phyloP scores from a whole-genome alignment of 2,329 filamentous ascomycete genomes.

The Botrytis sinoallii region DNA sequence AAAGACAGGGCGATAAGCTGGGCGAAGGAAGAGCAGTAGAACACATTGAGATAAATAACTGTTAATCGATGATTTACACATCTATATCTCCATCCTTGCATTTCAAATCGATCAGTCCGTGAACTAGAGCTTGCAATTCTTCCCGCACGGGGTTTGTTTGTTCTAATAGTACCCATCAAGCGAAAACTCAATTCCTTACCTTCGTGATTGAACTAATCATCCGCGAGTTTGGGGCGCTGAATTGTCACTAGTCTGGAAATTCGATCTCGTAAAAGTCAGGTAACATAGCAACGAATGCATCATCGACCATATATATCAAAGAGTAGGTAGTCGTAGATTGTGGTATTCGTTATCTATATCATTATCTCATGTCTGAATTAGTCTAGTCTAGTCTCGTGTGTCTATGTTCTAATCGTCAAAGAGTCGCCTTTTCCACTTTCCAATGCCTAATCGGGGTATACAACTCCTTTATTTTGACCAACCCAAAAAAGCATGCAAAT shows the following conservation, averaged over 20 bases:
- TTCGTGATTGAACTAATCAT: no score
- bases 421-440: background rate
- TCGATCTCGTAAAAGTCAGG: background rate
- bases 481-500: background rate
- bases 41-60: background rate
- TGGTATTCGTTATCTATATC: background rate
- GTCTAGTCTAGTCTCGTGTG: background rate
- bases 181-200: background rate
- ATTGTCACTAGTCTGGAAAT: background rate
- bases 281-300: background rate
- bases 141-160: background rate
- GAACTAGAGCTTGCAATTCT: background rate
- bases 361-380: background rate
- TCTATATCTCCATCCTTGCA: background rate
- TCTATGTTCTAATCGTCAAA: background rate
- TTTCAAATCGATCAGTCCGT: background rate
- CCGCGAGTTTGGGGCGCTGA: background rate
- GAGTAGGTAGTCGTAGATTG: background rate
- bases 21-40: background rate
- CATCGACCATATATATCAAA: background rate
- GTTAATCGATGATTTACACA: background rate
- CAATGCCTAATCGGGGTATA: background rate
- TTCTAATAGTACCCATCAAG: background rate
- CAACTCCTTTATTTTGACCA: background rate
- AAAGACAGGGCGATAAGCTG: background rate